phyloP scores from a whole-genome alignment of 2,329 filamentous ascomycete genomes.

The Colletotrichum cordylinicola region DNA sequence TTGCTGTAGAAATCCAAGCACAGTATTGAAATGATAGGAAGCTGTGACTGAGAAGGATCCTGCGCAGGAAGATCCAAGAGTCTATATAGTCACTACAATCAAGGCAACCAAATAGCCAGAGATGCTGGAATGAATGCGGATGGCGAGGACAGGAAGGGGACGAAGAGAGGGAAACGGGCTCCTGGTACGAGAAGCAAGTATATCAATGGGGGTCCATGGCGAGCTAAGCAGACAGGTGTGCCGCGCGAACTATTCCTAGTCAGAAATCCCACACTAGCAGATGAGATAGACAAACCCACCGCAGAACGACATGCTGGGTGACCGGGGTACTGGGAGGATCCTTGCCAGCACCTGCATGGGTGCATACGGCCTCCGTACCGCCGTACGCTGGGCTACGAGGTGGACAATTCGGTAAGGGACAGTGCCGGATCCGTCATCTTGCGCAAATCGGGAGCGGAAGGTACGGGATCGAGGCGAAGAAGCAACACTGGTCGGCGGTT shows the following conservation, averaged over 20 bases:
- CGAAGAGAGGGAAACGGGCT: neutral
- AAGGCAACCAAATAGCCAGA: neutral
- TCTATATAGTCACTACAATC: conserved; percentile 3
- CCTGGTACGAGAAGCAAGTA: neutral
- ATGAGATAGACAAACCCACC: conserved; percentile 3
- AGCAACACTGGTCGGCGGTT: neutral
- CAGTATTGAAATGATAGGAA: neutral
- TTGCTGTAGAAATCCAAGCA: neutral
- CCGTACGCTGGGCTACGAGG: neutral
- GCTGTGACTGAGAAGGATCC: neutral
- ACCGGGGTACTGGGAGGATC: conserved; percentile 13
- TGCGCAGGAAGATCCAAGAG: neutral
- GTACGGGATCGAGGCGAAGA: neutral
- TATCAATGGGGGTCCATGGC: neutral
- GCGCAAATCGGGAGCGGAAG: neutral
- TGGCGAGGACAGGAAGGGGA: neutral
- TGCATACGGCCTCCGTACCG: neutral
- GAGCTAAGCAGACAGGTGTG: conserved; percentile 8
- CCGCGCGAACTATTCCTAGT: conserved; percentile 17
- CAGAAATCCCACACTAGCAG: conserved; percentile 15
- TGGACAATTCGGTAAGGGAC: neutral
- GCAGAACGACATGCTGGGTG: conserved; percentile 3
- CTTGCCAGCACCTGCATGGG: conserved; percentile 13
- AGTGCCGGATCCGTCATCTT: neutral
- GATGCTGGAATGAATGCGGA: neutral